Conservation (phyloP, 495 filamentous ascomycete species). For the Arthonia radiata region DNA sequence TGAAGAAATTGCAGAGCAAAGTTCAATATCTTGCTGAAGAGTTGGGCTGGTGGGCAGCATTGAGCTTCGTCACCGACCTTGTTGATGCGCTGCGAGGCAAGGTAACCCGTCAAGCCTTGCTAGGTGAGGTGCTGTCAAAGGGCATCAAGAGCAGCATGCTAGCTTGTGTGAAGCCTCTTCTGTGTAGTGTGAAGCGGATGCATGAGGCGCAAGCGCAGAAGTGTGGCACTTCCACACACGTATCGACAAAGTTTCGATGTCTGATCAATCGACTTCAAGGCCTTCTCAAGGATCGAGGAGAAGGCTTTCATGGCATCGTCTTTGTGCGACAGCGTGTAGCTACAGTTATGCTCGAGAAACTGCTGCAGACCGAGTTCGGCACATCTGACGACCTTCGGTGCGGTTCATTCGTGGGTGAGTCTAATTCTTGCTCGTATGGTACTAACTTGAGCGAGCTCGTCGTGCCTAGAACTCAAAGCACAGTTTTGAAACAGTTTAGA, state of each 20-base stretch:
- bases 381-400: slow-evolving; percentile 31
- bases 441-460: slow-evolving; percentile 35
- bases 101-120: too few species aligned
- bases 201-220: slow-evolving; percentile 50
- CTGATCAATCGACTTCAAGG: slow-evolving; percentile 34
- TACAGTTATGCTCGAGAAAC: slow-evolving; percentile 37
- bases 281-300: slow-evolving; percentile 18
- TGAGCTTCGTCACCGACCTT: slow-evolving; percentile 43
- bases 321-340: slow-evolving; percentile 55
- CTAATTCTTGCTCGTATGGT: slow-evolving; percentile 21
- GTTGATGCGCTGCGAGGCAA: too few species aligned
- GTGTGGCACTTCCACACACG: slow-evolving; percentile 39
- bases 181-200: slow-evolving; percentile 26
- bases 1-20: slow-evolving; percentile 30
- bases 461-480: slow-evolving; percentile 24
- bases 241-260: slow-evolving; percentile 27
- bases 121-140: too few species aligned
- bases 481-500: slow-evolving; percentile 44
- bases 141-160: too few species aligned
- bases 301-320: slow-evolving; percentile 40
- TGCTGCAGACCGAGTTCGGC: slow-evolving; percentile 35
- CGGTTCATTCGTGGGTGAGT: slow-evolving; percentile 51
- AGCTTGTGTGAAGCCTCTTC: too few species aligned
- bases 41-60: slow-evolving; percentile 49
- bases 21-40: slow-evolving; percentile 28